Evolutionary conservation across 2,329 filamentous ascomycete genomes (phyloP), one percentile per base, ranked within the genome.

Genomic region (Akanthomyces lecanii): DNA sequence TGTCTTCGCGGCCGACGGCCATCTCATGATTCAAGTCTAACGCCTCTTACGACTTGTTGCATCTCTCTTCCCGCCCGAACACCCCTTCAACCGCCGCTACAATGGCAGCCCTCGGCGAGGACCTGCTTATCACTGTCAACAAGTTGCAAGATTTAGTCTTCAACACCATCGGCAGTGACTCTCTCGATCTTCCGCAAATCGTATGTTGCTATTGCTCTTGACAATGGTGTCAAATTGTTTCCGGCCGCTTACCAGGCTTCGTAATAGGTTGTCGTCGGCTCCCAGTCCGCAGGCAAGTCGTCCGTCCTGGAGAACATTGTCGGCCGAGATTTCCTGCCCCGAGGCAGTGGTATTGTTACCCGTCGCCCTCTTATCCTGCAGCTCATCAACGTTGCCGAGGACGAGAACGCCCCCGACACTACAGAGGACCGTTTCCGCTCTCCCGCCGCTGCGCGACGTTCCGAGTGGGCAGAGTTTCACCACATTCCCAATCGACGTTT

Each of bases 161-260:
- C 83, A 99, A 99, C 81, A 99, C 95, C 69, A 99, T 99, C 77
- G 95, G 95, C 78, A 98, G 93, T 81, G 95, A 99, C 78, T 98
- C 94, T 60, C 85, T 99, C 65, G 95, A 99, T 78, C 82, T 99
- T 63, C 95, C 95, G 64, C 95, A 99, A 80, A 99, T 99, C 84
- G 95, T 97, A 88, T 74, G 87, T 81, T 23, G 21, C 10, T 40
- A 40, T 1, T 67, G 18, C 50, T 8, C 28, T 23, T 36, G 14
- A 12, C 1, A 10, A 28, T 28, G 7, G 2, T 21, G 4, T 6
- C 18, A 56, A 53, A 47, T 16, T 47, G 10, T n/a, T 44, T 50
- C 55, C 66, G 63, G 63, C 63, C 50, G 50, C 44, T 62, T 14
- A 62, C 52, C 33, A 36, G 40, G 30, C 36, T 33, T 45, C 45